Evolutionary conservation across 2,329 filamentous ascomycete species (phyloP), one percentile per base, ranked within the genome.

Genomic region (Cadophora gregata): DNA sequence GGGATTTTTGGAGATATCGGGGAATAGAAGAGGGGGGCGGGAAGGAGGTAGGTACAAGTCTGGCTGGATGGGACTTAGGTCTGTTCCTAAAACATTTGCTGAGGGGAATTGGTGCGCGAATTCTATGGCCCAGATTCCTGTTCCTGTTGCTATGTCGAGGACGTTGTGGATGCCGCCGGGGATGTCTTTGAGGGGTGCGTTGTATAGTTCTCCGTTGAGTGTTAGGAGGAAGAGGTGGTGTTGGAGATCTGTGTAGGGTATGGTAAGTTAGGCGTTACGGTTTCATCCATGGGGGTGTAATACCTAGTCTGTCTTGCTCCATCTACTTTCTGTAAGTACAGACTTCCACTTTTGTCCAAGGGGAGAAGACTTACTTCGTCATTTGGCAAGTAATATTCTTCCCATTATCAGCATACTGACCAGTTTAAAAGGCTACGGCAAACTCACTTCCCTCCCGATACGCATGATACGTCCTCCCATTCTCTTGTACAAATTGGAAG

Each of bases 61-160:
- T 29, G 75, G 75, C 53, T 76, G 73, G 24, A 76, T 74, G 9
- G 72, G 73, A 47, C 59, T 63, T 24, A 65, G 33, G 50, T 65
- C 66, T 24, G 59, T 67, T 14, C 62, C 62, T 10, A 65, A 21
- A 4, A 68, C 66, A 3, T 36, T 53, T 7, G 63, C 51, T 21
- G 65, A 63, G 9, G 67, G 67, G 27, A 66, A 64, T 45, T 67
- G 60, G 3, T 51, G 27, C 1, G 68, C 68, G 24, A 67, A 69
- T 21, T 69, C 65, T n/a, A 67, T 67, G 4, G 68, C 68, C 65
- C 65, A 67, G 6, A 69, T 62, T 2, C 68, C 65, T 16, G 65
- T 68, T 21, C 60, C 62, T 45, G 68, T 67, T 27, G 55, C 68
- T 9, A 69, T 61, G 24, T 69, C 68, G 10, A 69, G 47, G 19